Conservation (phyloP, 169 alveolate genomes). For the Plasmodium malariae region DNA sequence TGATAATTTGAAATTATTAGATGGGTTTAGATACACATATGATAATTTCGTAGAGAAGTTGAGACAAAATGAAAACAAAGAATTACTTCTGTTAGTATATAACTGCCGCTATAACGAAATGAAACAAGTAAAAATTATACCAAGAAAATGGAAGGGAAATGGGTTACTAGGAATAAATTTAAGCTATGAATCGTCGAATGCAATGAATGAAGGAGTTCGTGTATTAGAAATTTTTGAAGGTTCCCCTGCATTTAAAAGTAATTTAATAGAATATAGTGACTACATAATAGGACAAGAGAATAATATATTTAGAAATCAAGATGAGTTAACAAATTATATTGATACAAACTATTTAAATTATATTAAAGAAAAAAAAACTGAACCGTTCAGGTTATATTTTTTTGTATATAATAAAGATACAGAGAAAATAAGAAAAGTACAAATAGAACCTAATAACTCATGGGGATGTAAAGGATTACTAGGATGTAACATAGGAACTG, state of each 20-base stretch:
- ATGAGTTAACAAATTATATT: slow-evolving; percentile 22
- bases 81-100: slow-evolving; percentile 76
- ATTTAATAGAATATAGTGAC: slow-evolving; percentile 80
- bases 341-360: background rate
- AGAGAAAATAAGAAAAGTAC: slow-evolving; percentile 78
- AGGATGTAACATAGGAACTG: slow-evolving; percentile 82
- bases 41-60: slow-evolving; percentile 79
- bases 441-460: slow-evolving; percentile 59
- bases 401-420: slow-evolving; percentile 80
- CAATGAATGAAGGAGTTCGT: slow-evolving; percentile 84
- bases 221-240: slow-evolving; percentile 78
- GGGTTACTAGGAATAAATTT: slow-evolving; percentile 85
- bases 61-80: slow-evolving; percentile 77
- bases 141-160: slow-evolving; percentile 86
- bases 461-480: slow-evolving; percentile 85
- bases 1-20: slow-evolving; percentile 77
- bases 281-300: slow-evolving; percentile 78
- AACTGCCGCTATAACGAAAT: slow-evolving; percentile 81
- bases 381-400: background rate
- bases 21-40: slow-evolving; percentile 80
- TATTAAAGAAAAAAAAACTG: background rate
- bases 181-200: slow-evolving; percentile 78
- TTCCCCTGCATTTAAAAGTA: slow-evolving; percentile 81
- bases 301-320: slow-evolving; percentile 43
- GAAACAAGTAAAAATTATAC: slow-evolving; percentile 78